Percentiles rank a stretch among this genome's conserved stretches.
These are phyloP conservation scores for Conticribra guillardii DNA, from an alignment of 108 stramenopile species.

Conservation along the genomic window DNA sequence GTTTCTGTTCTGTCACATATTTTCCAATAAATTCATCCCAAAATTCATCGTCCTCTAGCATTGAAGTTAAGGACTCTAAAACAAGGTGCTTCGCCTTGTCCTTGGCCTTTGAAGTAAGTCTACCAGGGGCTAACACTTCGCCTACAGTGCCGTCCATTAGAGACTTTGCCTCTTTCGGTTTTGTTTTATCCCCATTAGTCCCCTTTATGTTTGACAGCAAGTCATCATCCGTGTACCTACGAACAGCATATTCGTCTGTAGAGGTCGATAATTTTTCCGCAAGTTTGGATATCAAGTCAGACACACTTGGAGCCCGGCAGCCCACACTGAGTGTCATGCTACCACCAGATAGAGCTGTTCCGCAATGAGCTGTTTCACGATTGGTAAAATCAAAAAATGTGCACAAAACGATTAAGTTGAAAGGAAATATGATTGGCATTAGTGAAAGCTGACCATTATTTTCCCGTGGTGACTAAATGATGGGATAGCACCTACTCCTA, in stretches of 20 bases:
- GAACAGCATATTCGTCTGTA: slow-evolving; percentile 36
- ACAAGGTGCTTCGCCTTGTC: slow-evolving; percentile 63
- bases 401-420: no score
- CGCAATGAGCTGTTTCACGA: slow-evolving; percentile 89
- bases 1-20: slow-evolving; percentile 73
- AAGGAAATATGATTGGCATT: no score
- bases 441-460: no score
- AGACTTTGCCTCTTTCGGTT: no score
- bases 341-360: slow-evolving; percentile 69
- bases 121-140: no score
- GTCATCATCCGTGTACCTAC: slow-evolving; percentile 58
- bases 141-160: no score
- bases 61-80: slow-evolving; percentile 52
- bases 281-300: slow-evolving; percentile 69
- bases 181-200: no score
- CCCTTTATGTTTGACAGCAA: slow-evolving; percentile 10
- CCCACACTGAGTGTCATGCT: slow-evolving; percentile 88
- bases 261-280: slow-evolving; percentile 59
- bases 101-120: slow-evolving; percentile 57
- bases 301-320: slow-evolving; percentile 82
- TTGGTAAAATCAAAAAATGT: no score
- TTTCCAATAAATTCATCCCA: slow-evolving; percentile 80
- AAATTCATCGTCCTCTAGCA: slow-evolving; percentile 57
- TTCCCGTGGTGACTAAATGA: not conserved
- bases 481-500: not conserved